Evolutionary conservation across 2,329 filamentous ascomycete species (phyloP).

Genomic region (Pseudogymnoascus sp.): DNA sequence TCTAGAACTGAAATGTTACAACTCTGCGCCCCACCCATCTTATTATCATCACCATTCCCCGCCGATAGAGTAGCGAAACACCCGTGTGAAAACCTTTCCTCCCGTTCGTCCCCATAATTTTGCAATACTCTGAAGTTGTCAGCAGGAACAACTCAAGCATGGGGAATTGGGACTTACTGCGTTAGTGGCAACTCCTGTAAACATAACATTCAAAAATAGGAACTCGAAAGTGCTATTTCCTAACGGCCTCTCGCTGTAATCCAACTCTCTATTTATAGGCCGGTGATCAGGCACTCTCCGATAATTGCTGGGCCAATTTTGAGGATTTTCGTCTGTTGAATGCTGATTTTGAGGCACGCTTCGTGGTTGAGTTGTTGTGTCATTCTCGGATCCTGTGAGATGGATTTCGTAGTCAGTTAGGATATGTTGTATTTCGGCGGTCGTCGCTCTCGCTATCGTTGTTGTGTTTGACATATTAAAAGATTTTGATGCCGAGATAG

Average conservation of each 20-base stretch:
- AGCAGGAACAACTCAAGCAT: not conserved
- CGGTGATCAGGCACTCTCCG: slow-evolving; percentile 39
- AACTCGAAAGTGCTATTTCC: slow-evolving; percentile 36
- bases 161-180: slow-evolving; percentile 27
- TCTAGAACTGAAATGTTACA: not conserved
- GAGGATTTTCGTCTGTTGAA: slow-evolving; percentile 21
- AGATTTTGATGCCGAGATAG: not conserved
- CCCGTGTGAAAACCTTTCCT: not conserved
- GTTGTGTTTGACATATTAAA: not conserved
- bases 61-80: not conserved
- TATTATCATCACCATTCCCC: not conserved
- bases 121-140: not conserved
- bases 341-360: not conserved
- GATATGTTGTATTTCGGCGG: not conserved
- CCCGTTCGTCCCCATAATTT: not conserved
- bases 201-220: slow-evolving; percentile 42
- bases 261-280: slow-evolving; percentile 36
- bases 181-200: slow-evolving; percentile 37
- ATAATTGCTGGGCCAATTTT: slow-evolving; percentile 39
- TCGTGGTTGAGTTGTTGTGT: not conserved
- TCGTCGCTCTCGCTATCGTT: not conserved
- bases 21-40: not conserved
- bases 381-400: slow-evolving; percentile 28
- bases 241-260: slow-evolving; percentile 33
- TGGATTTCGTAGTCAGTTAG: slow-evolving; percentile 40